Evolutionary conservation across 768 basidiomycete genomes (phyloP).

Genomic region (Podaxis sp.): DNA sequence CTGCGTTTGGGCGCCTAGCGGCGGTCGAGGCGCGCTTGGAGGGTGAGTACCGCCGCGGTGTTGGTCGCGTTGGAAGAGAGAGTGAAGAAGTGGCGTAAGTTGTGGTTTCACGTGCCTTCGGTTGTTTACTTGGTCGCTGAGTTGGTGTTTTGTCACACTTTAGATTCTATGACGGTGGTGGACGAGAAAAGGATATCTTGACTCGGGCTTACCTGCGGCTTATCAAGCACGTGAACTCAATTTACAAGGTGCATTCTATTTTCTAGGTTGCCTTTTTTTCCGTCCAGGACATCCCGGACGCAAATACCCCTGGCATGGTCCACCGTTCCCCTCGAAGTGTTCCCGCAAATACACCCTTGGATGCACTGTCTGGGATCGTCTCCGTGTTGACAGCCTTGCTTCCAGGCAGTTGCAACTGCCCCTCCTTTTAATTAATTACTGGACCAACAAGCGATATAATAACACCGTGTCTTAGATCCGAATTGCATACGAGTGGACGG

Average conservation of each 20-base stretch:
- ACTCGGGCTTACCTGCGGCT: constrained; percentile 71
- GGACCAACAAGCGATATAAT: not conserved
- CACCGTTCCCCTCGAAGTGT: no score
- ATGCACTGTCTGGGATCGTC: no score
- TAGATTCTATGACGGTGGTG: constrained; percentile 91
- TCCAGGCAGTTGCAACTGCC: not conserved
- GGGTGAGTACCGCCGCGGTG: constrained; percentile 87
- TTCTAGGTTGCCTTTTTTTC: not conserved
- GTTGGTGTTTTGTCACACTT: not conserved
- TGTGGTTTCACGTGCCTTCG: not conserved
- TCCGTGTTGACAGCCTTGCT: not conserved
- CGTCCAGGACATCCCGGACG: not conserved
- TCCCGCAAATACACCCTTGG: no score
- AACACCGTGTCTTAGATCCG: constrained; percentile 50
- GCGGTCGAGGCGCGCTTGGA: constrained; percentile 83
- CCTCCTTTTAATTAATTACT: not conserved
- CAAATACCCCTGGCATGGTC: not conserved
- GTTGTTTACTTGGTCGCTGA: not conserved
- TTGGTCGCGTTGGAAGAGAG: constrained; percentile 82
- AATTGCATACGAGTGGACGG: constrained; percentile 92
- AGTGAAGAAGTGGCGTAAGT: constrained; percentile 90
- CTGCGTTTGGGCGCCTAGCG: constrained; percentile 88
- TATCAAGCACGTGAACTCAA: constrained; percentile 86
- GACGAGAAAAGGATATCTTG: constrained; percentile 78
- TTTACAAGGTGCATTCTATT: constrained; percentile 64